Percentiles rank a stretch among this genome's conserved stretches.
phyloP scores from a whole-genome alignment of 2,329 filamentous ascomycete genomes.

The Colletotrichum sp. region DNA sequence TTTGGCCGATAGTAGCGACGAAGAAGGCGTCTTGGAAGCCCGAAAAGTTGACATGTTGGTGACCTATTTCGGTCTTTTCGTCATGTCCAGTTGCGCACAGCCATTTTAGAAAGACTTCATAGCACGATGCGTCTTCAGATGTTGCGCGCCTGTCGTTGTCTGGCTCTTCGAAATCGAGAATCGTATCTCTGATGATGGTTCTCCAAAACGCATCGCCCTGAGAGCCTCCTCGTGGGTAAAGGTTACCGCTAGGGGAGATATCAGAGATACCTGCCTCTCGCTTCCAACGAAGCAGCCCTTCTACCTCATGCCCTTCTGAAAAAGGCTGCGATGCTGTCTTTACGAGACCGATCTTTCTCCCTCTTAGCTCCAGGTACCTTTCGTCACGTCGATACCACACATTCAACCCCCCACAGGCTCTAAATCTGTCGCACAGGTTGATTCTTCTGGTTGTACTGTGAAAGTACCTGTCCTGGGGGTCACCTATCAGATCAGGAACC shows the following conservation, averaged over 20 bases:
- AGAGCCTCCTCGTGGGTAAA: not conserved
- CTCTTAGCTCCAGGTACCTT: not conserved
- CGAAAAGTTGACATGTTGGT: not conserved
- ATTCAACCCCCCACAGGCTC: not conserved
- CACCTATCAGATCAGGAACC: not conserved
- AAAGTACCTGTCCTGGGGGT: not conserved
- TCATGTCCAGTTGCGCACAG: not conserved
- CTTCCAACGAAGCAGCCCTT: not conserved
- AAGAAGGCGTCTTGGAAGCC: not conserved
- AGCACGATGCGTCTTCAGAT: not conserved
- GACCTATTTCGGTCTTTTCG: not conserved
- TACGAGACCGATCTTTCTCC: not conserved
- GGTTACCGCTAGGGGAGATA: fast-evolving
- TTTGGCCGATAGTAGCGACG: not conserved
- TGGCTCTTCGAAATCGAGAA: not conserved
- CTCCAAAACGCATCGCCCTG: not conserved
- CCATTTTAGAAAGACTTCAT: not conserved
- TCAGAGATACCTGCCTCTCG: not conserved
- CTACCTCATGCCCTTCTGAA: not conserved
- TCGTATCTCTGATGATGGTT: not conserved
- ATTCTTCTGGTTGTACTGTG: not conserved
- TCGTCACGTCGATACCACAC: not conserved
- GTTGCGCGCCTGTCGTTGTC: not conserved
- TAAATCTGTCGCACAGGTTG: not conserved
- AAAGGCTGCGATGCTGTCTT: not conserved